Percentiles rank a stretch among this genome's conserved stretches.
phyloP scores from a whole-genome alignment of 495 filamentous ascomycete species.

The Astrothelium macrocarpum region DNA sequence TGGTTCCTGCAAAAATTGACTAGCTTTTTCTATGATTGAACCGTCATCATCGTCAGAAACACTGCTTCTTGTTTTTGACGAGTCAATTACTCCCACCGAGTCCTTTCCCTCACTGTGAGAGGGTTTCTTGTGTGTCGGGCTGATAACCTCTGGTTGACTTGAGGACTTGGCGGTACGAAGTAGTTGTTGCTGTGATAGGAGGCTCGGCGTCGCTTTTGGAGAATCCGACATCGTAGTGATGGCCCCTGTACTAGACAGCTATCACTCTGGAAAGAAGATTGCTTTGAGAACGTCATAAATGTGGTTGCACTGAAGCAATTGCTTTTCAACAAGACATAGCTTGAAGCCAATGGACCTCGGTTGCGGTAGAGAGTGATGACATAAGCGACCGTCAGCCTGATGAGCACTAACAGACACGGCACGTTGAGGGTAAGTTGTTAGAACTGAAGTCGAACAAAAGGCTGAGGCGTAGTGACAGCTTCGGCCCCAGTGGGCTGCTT shows the following conservation, averaged over 20 bases:
- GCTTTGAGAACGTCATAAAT: not conserved
- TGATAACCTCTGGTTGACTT: not conserved
- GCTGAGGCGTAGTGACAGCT: not conserved
- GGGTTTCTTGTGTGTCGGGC: not conserved
- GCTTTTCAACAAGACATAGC: no score
- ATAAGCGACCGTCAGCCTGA: not conserved
- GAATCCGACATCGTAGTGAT: not conserved
- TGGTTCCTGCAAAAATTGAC: slow-evolving; percentile 70
- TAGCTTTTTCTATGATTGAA: slow-evolving; percentile 55
- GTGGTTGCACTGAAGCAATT: no score
- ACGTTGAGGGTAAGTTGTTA: not conserved
- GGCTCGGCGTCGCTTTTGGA: slow-evolving; percentile 16
- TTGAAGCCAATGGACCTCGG: not conserved
- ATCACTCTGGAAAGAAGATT: not conserved
- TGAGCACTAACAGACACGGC: not conserved
- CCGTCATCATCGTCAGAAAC: slow-evolving; percentile 9
- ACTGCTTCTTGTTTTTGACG: not conserved
- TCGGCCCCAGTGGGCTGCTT: not conserved
- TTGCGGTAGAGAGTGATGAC: not conserved
- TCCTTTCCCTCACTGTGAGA: not conserved
- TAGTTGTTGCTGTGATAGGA: slow-evolving; percentile 41
- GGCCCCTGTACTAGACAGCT: not conserved
- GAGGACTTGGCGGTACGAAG: not conserved
- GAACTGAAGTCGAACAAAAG: not conserved
- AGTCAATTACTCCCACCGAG: not conserved